Base-by-base conservation (phyloP, 2,329 filamentous ascomycete species). In the Aspergillus pseudoglaucus region DNA sequence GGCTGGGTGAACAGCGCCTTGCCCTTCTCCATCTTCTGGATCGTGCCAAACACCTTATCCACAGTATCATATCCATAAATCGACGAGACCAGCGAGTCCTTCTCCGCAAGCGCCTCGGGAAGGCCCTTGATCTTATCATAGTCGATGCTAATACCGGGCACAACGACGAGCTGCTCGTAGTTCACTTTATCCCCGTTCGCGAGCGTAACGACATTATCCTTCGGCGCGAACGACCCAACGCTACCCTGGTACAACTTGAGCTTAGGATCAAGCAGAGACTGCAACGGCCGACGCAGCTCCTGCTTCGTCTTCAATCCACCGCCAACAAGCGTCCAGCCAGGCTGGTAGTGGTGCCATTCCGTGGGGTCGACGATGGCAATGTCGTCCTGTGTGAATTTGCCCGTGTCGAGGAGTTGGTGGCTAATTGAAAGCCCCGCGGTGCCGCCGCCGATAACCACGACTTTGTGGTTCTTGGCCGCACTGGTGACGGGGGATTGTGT, bases 241-340 rank as follows among this genome's bases (percentile, higher is more conserved):
- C 64, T 61, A 1, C 76, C 65, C 49, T 75, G 71, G 69, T 85
- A 85, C 56, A 83, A 75, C 57, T 78, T 78, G 52, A 86, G 64
- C 58, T 81, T 81, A n/a, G 77, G 63, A 55, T 84, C 75, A 6
- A 85, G 64, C 43, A 85, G 60, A 42, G 66, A 67, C 4, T 68
- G 57, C 35, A 84, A 60, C 1, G 76, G 76, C 47, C 68, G 65
- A 42, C 75, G 74, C 47, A 85, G 66, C 20, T 83, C 75, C 53
- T 83, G 70, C 59, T 81, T 82, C 42, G 71, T 75, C 65, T 85
- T 85, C 35, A 86, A 71, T 3, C 83, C 83, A 35, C 79, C 82
- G 39, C 82, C 83, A 2, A 85, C 83, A 1, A 86, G 71, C 2
- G 83, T 86, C 82, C 82, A 86, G 46, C 83, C 83, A 1, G 83